Percentiles rank a stretch among this genome's conserved stretches.
Evolutionary conservation across 495 filamentous ascomycete genomes (phyloP).

Genomic region (Bombardia bombarda): DNA sequence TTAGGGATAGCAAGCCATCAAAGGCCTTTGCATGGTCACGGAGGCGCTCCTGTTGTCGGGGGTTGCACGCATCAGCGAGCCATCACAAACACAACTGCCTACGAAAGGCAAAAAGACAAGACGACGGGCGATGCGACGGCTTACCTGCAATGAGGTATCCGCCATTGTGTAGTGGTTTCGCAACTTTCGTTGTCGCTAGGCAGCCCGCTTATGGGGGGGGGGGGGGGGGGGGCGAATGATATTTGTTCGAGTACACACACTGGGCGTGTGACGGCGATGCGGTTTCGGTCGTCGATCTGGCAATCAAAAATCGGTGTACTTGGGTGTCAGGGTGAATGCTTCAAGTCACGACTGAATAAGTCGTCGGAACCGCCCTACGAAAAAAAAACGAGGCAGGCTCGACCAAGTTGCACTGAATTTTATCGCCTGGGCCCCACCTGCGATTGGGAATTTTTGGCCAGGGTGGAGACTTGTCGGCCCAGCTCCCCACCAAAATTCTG

Average conservation of each 20-base stretch:
- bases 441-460: constrained; percentile 25
- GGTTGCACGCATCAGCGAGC: constrained; percentile 7
- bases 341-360: too few relatives aligned
- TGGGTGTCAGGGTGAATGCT: too few relatives aligned
- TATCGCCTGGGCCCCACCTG: too few relatives aligned
- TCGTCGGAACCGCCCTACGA: constrained; percentile 5
- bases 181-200: too few relatives aligned
- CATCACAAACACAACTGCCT: neutral
- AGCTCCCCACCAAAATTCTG: constrained; percentile 17
- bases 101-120: neutral
- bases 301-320: too few relatives aligned
- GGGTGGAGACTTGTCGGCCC: constrained; percentile 17
- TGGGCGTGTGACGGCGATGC: too few relatives aligned
- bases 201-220: too few relatives aligned
- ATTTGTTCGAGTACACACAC: too few relatives aligned
- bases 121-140: neutral
- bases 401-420: constrained; percentile 23
- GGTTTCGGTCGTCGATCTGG: too few relatives aligned
- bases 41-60: constrained; percentile 63
- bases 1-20: constrained; percentile 83
- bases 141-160: constrained; percentile 21
- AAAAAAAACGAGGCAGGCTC: constrained; percentile 19
- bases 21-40: constrained; percentile 80
- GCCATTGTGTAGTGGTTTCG: constrained; percentile 11
- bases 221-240: too few relatives aligned